Conservation (phyloP, 179 eudicot species). For the Drosera spatulata region DNA sequence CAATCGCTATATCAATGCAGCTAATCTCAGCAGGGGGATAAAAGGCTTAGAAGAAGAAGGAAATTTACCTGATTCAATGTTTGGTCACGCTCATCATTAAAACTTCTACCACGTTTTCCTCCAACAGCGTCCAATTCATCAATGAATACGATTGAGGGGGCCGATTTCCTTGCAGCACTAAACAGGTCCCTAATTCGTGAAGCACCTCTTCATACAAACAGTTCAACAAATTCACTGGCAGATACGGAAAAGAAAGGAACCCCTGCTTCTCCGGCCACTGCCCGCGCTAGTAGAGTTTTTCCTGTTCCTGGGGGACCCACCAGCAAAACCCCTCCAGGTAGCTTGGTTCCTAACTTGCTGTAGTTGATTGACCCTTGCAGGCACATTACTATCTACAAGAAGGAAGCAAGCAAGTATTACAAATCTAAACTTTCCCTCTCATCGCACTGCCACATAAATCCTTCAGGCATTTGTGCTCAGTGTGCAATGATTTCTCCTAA, state of each 20-base stretch:
- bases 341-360: conserved; percentile 77
- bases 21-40: not conserved
- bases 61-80: conserved; percentile 81
- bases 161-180: conserved; percentile 63
- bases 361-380: conserved; percentile 83
- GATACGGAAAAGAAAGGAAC: conserved; percentile 93
- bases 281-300: conserved; percentile 94
- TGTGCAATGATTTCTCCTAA: too few relatives aligned
- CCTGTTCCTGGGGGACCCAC: conserved; percentile 99
- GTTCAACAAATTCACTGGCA: conserved; percentile 96
- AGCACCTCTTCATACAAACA: conserved; percentile 98
- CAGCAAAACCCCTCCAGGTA: conserved; percentile 89
- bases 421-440: not conserved
- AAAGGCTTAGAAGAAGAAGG: not conserved
- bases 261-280: conserved; percentile 99
- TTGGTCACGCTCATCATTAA: conserved; percentile 96
- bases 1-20: too few relatives aligned
- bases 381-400: conserved; percentile 71
- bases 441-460: too few relatives aligned
- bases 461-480: too few relatives aligned
- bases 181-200: conserved; percentile 98
- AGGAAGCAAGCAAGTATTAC: not conserved
- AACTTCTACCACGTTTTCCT: conserved; percentile 94
- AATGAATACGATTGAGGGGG: conserved; percentile 90
- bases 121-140: conserved; percentile 99